phyloP scores from a whole-genome alignment of 331 rosid species.

The Dryas integrifolia region DNA sequence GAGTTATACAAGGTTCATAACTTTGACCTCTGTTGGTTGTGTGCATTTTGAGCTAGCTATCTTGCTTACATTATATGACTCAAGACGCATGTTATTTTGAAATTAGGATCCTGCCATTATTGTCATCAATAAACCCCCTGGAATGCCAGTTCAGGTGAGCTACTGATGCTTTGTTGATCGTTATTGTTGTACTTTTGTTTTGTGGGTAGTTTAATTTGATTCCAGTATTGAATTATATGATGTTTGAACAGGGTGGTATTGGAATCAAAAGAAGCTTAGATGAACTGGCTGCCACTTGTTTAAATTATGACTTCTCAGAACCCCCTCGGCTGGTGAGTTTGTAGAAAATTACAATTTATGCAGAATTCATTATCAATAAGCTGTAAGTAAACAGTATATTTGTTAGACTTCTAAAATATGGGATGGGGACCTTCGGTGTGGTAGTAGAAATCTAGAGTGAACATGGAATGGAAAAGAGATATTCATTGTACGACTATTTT shows the following conservation, averaged over 20 bases:
- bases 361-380: background rate
- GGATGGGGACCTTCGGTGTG: background rate
- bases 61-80: background rate
- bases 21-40: slow-evolving; percentile 8
- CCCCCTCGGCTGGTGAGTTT: slow-evolving; percentile 84
- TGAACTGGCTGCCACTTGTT: slow-evolving; percentile 65
- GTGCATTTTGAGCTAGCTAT: background rate
- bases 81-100: slow-evolving; percentile 11
- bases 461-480: background rate
- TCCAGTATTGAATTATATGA: background rate
- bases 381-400: background rate
- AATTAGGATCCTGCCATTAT: slow-evolving; percentile 74
- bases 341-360: background rate
- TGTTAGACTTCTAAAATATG: background rate
- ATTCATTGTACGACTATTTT: background rate
- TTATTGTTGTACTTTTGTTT: background rate
- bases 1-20: slow-evolving; percentile 62
- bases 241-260: slow-evolving; percentile 67
- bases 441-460: background rate
- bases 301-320: slow-evolving; percentile 59
- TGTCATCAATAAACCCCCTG: slow-evolving; percentile 86
- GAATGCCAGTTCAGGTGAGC: slow-evolving; percentile 86
- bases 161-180: background rate
- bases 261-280: slow-evolving; percentile 77
- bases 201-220: slow-evolving; percentile 6